phyloP scores from a whole-genome alignment of 352 stramenopile species.

The Globisporangium iwayamae region DNA sequence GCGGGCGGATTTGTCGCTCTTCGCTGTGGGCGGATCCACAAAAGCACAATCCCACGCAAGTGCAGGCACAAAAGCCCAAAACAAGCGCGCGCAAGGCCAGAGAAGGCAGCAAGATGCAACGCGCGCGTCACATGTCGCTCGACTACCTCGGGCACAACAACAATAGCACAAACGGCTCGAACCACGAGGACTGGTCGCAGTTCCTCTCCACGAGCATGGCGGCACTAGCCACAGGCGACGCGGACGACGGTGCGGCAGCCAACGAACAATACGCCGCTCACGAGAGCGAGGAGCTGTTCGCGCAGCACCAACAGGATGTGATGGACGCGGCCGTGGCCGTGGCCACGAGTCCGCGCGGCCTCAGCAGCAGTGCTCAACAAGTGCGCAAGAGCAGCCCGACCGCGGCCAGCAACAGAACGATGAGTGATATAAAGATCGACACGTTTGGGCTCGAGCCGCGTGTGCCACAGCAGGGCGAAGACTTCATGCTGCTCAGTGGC shows the following conservation, averaged over 20 bases:
- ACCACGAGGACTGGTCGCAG: conserved; percentile 54
- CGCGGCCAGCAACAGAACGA: neutral
- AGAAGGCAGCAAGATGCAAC: conserved; percentile 29
- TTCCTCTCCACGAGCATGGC: conserved; percentile 67
- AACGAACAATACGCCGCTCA: neutral
- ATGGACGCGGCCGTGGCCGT: conserved; percentile 19
- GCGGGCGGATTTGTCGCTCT: conserved; percentile 21
- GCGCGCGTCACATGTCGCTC: conserved; percentile 58
- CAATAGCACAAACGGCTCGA: conserved; percentile 14
- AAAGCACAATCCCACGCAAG: neutral
- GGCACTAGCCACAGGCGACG: conserved; percentile 40
- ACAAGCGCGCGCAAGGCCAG: neutral
- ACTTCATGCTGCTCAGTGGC: conserved; percentile 10
- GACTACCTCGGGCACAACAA: conserved; percentile 33
- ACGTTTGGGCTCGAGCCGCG: conserved; percentile 16
- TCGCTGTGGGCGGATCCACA: conserved; percentile 18
- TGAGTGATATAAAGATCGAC: conserved; percentile 12
- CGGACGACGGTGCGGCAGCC: conserved; percentile 13
- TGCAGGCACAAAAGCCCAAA: neutral
- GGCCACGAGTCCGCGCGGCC: conserved; percentile 13
- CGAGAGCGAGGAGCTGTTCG: conserved; percentile 17
- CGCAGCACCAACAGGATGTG: conserved; percentile 19
- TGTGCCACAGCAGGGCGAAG: conserved; percentile 1
- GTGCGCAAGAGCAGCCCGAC: neutral
- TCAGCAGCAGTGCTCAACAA: neutral